Conservation (phyloP, 179 eudicot genomes). For the Camellia oleifera region DNA sequence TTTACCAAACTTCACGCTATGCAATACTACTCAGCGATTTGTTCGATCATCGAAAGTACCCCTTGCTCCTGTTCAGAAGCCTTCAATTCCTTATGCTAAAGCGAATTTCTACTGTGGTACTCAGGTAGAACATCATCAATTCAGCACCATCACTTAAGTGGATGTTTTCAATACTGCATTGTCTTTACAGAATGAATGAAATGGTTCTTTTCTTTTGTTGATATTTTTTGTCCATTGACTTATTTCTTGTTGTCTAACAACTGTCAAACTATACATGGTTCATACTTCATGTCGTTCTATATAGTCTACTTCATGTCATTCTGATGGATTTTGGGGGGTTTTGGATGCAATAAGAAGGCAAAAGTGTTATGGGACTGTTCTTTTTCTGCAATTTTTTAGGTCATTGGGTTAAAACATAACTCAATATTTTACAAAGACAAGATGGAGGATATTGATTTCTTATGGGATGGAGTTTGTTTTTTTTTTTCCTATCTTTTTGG, state of each 20-base stretch:
- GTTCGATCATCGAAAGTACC: constrained; percentile 78
- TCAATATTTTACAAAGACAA: too few relatives aligned
- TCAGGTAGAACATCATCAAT: constrained; percentile 51
- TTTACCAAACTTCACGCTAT: constrained; percentile 85
- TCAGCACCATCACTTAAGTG: neutral
- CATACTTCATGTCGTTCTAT: neutral
- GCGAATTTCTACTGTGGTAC: constrained; percentile 92
- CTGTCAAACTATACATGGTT: neutral
- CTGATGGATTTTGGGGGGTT: too few relatives aligned
- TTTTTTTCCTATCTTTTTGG: too few relatives aligned
- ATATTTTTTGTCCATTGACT: too few relatives aligned
- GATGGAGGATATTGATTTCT: too few relatives aligned
- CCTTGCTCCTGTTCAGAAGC: constrained; percentile 80
- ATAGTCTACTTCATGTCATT: too few relatives aligned
- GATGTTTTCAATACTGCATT: neutral
- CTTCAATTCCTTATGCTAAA: constrained; percentile 85
- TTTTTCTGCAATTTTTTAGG: too few relatives aligned
- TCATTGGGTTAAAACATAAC: too few relatives aligned
- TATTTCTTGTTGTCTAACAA: neutral
- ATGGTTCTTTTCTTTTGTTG: too few relatives aligned
- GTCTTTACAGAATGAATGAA: neutral
- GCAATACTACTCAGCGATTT: constrained; percentile 95
- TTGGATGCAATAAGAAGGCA: too few relatives aligned
- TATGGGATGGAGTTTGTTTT: too few relatives aligned
- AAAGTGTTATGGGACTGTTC: too few relatives aligned